These are phyloP conservation scores for Claviceps digitariae DNA, from an alignment of 2,329 filamentous ascomycete genomes.

Conservation along the genomic window DNA sequence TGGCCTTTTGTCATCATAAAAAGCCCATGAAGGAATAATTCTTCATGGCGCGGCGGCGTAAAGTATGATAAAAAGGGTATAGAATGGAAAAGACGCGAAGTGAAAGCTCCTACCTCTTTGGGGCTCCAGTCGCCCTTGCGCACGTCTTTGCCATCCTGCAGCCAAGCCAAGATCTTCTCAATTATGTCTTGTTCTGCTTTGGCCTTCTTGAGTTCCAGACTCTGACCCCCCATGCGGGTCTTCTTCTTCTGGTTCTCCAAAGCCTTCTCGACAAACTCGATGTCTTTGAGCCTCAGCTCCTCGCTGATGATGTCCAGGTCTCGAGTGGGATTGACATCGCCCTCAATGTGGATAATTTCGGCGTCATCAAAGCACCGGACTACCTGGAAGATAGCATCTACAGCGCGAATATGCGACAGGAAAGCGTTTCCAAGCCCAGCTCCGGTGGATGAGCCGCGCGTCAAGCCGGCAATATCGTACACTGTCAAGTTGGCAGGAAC, in stretches of 20 bases:
- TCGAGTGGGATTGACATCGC: slow-evolving; percentile 87
- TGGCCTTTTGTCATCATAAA: slow-evolving; percentile 97
- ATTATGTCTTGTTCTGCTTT: slow-evolving; percentile 89
- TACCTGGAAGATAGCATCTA: slow-evolving; percentile 96
- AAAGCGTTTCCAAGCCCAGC: slow-evolving; percentile 96
- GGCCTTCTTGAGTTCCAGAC: slow-evolving; percentile 94
- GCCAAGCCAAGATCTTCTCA: slow-evolving; percentile 71
- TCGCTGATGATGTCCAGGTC: slow-evolving; percentile 96
- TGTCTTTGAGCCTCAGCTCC: slow-evolving; percentile 94
- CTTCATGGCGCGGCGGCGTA: neutral
- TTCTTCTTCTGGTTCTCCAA: slow-evolving; percentile 87
- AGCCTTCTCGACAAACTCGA: slow-evolving; percentile 95
- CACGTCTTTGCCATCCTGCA: slow-evolving; percentile 85
- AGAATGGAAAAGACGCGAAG: slow-evolving; percentile 10
- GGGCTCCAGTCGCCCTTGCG: slow-evolving; percentile 79
- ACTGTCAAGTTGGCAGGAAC: slow-evolving; percentile 98
- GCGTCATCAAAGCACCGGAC: slow-evolving; percentile 97
- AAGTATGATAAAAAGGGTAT: no score
- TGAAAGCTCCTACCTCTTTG: slow-evolving; percentile 69
- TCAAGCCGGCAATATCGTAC: slow-evolving; percentile 97
- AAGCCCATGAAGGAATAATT: slow-evolving; percentile 15
- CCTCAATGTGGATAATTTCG: slow-evolving; percentile 98
- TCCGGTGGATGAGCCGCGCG: slow-evolving; percentile 89
- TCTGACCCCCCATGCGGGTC: slow-evolving; percentile 86
- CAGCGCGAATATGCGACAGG: slow-evolving; percentile 94